Percentiles rank a stretch among this genome's conserved stretches.
phyloP scores from a whole-genome alignment of 2,329 filamentous ascomycete genomes.

The Pyrenophora graminea region DNA sequence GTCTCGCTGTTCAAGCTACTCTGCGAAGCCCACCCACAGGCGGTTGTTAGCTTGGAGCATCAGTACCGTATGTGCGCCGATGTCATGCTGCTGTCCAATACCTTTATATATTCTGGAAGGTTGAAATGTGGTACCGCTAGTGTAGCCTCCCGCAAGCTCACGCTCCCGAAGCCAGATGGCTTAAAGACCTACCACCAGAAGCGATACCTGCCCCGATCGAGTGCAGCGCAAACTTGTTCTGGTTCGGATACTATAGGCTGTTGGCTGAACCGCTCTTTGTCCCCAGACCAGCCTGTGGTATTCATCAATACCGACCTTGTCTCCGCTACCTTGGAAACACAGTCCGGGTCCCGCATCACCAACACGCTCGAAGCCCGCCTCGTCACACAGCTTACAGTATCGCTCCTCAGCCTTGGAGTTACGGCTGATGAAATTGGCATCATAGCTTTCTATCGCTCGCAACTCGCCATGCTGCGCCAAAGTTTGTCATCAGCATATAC shows the following conservation, averaged over 20 bases:
- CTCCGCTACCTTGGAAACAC: slow-evolving; percentile 67
- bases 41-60: slow-evolving; percentile 89
- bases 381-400: slow-evolving; percentile 77
- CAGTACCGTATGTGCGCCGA: slow-evolving; percentile 99
- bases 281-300: slow-evolving; percentile 72
- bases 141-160: slow-evolving; percentile 71
- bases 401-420: slow-evolving; percentile 76
- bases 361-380: slow-evolving; percentile 83
- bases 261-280: slow-evolving; percentile 75
- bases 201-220: slow-evolving; percentile 16
- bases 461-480: slow-evolving; percentile 81
- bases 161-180: slow-evolving; percentile 59
- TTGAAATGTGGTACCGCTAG: slow-evolving; percentile 84
- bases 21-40: slow-evolving; percentile 82
- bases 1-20: slow-evolving; percentile 92
- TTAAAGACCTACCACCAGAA: slow-evolving; percentile 43
- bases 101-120: slow-evolving; percentile 86
- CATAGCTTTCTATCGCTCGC: slow-evolving; percentile 95
- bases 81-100: slow-evolving; percentile 92
- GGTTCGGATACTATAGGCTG: slow-evolving; percentile 59
- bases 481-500: slow-evolving; percentile 62
- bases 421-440: slow-evolving; percentile 80
- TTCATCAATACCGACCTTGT: slow-evolving; percentile 90
- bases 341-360: slow-evolving; percentile 77
- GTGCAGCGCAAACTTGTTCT: slow-evolving; percentile 51